Percentiles rank a stretch among this genome's conserved stretches.
Evolutionary conservation across 202 grass and related monocot genomes (phyloP).

Genomic region (Musa balbisiana): DNA sequence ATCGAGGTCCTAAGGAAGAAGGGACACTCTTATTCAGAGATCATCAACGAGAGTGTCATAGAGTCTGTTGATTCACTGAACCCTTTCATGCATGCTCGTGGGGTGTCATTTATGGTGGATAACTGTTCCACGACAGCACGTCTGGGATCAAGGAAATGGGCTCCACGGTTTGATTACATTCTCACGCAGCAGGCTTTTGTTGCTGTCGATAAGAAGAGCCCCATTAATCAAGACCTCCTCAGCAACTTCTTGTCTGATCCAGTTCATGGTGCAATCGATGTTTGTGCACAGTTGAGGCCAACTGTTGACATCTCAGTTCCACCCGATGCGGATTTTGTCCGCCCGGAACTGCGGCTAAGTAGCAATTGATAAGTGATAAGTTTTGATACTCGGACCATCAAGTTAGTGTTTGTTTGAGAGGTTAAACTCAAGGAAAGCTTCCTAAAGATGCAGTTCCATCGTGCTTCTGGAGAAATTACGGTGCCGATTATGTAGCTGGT

Average conservation of each 20-base stretch:
- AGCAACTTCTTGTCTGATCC: slow-evolving; percentile 80
- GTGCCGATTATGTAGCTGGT: too few species aligned
- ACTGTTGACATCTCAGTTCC: slow-evolving; percentile 86
- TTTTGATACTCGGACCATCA: not conserved
- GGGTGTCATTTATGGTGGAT: slow-evolving; percentile 94
- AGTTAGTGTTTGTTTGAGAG: too few species aligned
- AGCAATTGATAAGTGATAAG: slow-evolving; percentile 1
- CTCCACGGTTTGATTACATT: slow-evolving; percentile 76
- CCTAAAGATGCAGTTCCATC: too few species aligned
- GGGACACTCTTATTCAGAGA: not conserved
- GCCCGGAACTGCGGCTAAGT: slow-evolving; percentile 63
- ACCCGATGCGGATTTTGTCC: slow-evolving; percentile 78
- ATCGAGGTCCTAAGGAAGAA: not conserved
- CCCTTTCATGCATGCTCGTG: slow-evolving; percentile 91
- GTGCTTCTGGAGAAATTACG: too few species aligned
- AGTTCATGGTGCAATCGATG: slow-evolving; percentile 65
- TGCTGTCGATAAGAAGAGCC: slow-evolving; percentile 43
- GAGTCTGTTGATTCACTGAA: slow-evolving; percentile 80
- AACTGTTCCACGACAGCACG: slow-evolving; percentile 90
- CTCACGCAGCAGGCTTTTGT: slow-evolving; percentile 85
- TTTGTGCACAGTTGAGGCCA: slow-evolving; percentile 69
- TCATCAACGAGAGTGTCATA: not conserved
- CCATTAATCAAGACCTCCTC: slow-evolving; percentile 77
- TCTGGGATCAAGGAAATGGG: slow-evolving; percentile 84
- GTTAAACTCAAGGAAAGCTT: too few species aligned